Evolutionary conservation across 2,329 filamentous ascomycete species (phyloP).

Genomic region (Aspergillus sp.): DNA sequence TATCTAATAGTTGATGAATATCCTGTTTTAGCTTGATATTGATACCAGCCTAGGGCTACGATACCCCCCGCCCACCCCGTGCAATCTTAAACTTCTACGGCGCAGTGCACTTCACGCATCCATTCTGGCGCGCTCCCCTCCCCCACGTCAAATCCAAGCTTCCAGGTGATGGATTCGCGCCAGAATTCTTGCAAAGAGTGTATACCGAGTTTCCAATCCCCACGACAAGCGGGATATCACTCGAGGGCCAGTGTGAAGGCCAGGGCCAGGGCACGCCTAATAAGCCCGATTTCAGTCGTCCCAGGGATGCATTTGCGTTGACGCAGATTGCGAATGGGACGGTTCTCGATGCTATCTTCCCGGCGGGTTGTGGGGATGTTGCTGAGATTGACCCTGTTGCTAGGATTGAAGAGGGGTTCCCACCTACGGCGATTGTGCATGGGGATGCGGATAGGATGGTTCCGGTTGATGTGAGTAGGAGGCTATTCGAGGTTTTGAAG

Average conservation of each 20-base stretch:
- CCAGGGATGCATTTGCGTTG: constrained; percentile 42
- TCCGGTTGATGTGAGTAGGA: constrained; percentile 35
- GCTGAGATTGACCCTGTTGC: constrained; percentile 32
- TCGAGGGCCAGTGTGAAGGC: constrained; percentile 38
- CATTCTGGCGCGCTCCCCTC: constrained; percentile 39
- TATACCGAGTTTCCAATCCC: constrained; percentile 40
- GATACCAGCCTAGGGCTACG: constrained; percentile 33
- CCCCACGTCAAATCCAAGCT: constrained; percentile 30
- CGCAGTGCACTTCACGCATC: constrained; percentile 40
- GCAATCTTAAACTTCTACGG: constrained; percentile 47
- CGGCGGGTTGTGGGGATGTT: constrained; percentile 24
- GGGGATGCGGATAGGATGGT: constrained; percentile 43
- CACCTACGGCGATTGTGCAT: constrained; percentile 47
- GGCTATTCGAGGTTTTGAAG: constrained; percentile 27
- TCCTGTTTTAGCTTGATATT: background rate
- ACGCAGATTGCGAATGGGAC: constrained; percentile 44
- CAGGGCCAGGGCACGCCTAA: constrained; percentile 7
- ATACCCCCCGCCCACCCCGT: constrained; percentile 33
- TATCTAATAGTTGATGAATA: background rate
- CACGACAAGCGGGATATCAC: constrained; percentile 40
- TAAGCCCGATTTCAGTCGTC: constrained; percentile 38
- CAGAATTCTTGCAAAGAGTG: constrained; percentile 36
- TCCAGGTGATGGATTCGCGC: constrained; percentile 19
- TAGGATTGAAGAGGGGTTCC: constrained; percentile 32
- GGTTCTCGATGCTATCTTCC: constrained; percentile 35